These are phyloP conservation scores for Penicillium macrosclerotiorum DNA, from an alignment of 495 filamentous ascomycete genomes.

Conservation along the genomic window DNA sequence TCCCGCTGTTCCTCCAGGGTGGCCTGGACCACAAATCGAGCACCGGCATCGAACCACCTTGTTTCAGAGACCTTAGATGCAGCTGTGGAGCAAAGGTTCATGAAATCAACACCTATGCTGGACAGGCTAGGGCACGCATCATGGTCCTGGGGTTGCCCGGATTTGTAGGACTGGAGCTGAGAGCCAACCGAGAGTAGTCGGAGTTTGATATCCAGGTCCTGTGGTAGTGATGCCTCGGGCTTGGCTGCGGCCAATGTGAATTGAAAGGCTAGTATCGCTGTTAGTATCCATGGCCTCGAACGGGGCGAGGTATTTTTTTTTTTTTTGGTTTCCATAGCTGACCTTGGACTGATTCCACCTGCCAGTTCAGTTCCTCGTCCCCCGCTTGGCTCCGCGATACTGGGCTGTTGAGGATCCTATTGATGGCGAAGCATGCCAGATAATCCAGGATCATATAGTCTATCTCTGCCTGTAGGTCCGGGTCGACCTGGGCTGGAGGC, in stretches of 20 bases:
- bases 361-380: constrained; percentile 21
- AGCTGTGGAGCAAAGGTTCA: constrained; percentile 44
- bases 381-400: constrained; percentile 1
- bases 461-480: constrained; percentile 37
- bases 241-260: background rate
- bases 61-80: constrained; percentile 15
- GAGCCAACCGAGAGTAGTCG: constrained; percentile 21
- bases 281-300: background rate
- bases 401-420: constrained; percentile 21
- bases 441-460: constrained; percentile 57
- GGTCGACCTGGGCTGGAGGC: constrained; percentile 5
- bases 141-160: too few species aligned
- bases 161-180: constrained; percentile 9
- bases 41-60: constrained; percentile 45
- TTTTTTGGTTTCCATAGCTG: background rate
- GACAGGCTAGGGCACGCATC: constrained; percentile 35
- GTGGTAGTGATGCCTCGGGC: constrained; percentile 6
- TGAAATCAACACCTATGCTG: constrained; percentile 45
- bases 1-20: constrained; percentile 46
- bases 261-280: background rate
- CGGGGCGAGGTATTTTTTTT: too few species aligned
- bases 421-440: constrained; percentile 42
- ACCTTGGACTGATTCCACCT: constrained; percentile 22
- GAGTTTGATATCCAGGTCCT: constrained; percentile 31
- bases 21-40: constrained; percentile 51